These are phyloP conservation scores for Aspergillus nomiae DNA, from an alignment of 2,329 filamentous ascomycete species.

Conservation along the genomic window DNA sequence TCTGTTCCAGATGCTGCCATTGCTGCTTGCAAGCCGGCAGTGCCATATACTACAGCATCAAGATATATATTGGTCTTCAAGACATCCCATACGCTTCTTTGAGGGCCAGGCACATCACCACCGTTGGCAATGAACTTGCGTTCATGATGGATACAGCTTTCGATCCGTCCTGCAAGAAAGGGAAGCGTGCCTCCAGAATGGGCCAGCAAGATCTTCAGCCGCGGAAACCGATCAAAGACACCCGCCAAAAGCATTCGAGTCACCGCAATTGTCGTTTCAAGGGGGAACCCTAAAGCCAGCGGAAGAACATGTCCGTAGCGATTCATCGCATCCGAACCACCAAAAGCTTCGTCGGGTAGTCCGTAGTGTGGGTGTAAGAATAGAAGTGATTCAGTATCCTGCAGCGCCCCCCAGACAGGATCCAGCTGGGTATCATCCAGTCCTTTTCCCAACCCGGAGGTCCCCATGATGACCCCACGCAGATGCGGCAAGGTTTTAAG, in stretches of 20 bases:
- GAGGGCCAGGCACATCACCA: conserved; percentile 61
- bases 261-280: conserved; percentile 91
- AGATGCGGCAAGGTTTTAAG: conserved; percentile 66
- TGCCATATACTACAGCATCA: conserved; percentile 65
- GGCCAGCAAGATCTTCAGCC: conserved; percentile 74
- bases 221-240: conserved; percentile 75
- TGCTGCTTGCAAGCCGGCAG: conserved; percentile 68
- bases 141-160: conserved; percentile 84
- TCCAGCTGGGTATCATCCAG: conserved; percentile 76
- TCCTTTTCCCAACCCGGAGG: conserved; percentile 75
- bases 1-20: conserved; percentile 65
- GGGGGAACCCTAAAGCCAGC: conserved; percentile 81
- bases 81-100: conserved; percentile 63
- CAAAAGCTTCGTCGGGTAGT: conserved; percentile 77
- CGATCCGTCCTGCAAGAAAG: conserved; percentile 83
- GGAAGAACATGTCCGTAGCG: conserved; percentile 86
- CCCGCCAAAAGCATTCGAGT: conserved; percentile 84
- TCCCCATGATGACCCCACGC: conserved; percentile 86
- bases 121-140: conserved; percentile 69
- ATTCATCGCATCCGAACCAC: conserved; percentile 68
- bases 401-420: conserved; percentile 70
- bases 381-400: conserved; percentile 65
- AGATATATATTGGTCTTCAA: conserved; percentile 78
- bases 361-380: conserved; percentile 95
- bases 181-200: conserved; percentile 88